Percentiles rank a stretch among this genome's conserved stretches.
These are phyloP conservation scores for Trichoderma afroharzianum DNA, from an alignment of 2,329 filamentous ascomycete species.

Conservation along the genomic window DNA sequence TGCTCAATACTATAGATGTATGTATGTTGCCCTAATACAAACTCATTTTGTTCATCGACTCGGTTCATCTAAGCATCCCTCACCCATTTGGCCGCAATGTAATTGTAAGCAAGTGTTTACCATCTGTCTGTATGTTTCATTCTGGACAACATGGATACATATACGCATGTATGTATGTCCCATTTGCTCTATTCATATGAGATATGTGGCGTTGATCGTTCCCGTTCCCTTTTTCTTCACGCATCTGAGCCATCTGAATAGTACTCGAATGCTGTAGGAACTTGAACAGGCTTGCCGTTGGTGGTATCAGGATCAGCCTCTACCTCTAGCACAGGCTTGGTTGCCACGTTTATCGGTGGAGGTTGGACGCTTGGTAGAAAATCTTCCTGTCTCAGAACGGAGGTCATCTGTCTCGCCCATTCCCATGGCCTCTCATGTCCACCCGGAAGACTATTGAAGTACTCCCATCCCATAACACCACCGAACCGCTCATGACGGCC, in stretches of 20 bases:
- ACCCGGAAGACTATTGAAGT: conserved; percentile 76
- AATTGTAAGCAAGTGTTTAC: neutral
- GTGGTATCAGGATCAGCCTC: conserved; percentile 28
- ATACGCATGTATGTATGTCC: neutral
- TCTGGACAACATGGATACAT: neutral
- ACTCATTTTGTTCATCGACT: neutral
- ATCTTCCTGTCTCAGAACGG: conserved; percentile 33
- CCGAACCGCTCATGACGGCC: conserved; percentile 65
- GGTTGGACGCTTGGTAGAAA: conserved; percentile 18
- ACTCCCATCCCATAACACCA: conserved; percentile 94
- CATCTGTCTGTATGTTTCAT: neutral
- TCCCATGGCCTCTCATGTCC: conserved; percentile 63
- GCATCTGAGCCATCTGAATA: conserved; percentile 29
- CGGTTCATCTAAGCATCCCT: too few relatives aligned
- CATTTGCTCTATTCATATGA: neutral
- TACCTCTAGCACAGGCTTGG: conserved; percentile 12
- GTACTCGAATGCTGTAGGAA: conserved; percentile 34
- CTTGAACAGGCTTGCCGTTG: conserved; percentile 26
- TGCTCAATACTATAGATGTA: conserved; percentile 18
- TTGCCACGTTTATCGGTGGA: neutral
- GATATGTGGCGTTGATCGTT: neutral
- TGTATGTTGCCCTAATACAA: conserved; percentile 15
- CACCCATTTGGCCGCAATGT: neutral
- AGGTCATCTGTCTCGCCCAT: conserved; percentile 70
- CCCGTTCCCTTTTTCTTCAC: neutral